A percentile compares a stretch with the other conserved stretches of the same genome.
Evolutionary conservation across 1,139 yeast species (phyloP).

Genomic region (Taphrina flavorubra): DNA sequence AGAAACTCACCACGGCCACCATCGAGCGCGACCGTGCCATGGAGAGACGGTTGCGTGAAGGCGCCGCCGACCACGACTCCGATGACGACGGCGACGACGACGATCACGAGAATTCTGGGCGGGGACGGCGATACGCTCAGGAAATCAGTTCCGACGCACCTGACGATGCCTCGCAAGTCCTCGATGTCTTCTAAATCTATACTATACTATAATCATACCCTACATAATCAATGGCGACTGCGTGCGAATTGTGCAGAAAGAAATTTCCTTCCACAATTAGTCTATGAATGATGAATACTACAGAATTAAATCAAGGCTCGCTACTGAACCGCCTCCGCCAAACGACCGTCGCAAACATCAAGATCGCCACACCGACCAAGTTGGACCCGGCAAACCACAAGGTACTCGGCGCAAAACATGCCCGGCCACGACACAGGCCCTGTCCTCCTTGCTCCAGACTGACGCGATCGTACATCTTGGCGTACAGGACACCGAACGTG

Average conservation of each 20-base stretch:
- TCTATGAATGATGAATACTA: too few species aligned
- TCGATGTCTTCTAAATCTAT: constrained; percentile 6
- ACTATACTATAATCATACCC: too few species aligned
- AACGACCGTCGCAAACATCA: constrained; percentile 19
- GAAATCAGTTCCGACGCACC: constrained; percentile 7
- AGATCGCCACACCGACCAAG: constrained; percentile 28
- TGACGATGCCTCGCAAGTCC: constrained; percentile 4
- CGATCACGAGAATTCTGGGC: too few species aligned
- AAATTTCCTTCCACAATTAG: too few species aligned
- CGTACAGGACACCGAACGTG: constrained; percentile 72
- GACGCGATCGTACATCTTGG: constrained; percentile 62
- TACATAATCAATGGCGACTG: neutral
- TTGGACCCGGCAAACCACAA: constrained; percentile 21
- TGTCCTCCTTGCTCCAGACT: constrained; percentile 10
- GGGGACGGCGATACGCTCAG: too few species aligned
- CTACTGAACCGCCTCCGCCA: constrained; percentile 39
- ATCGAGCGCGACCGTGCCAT: constrained; percentile 24
- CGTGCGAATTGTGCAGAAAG: neutral
- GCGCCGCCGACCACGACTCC: constrained; percentile 32
- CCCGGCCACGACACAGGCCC: constrained; percentile 20
- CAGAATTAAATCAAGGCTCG: neutral
- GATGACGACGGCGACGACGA: constrained; percentile 10
- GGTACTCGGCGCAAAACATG: constrained; percentile 25
- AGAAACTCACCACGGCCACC: neutral
- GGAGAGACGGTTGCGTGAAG: constrained; percentile 27